Evolutionary conservation across 1,284 basidiomycete genomes (phyloP).

Genomic region (Xanthoconium separans): DNA sequence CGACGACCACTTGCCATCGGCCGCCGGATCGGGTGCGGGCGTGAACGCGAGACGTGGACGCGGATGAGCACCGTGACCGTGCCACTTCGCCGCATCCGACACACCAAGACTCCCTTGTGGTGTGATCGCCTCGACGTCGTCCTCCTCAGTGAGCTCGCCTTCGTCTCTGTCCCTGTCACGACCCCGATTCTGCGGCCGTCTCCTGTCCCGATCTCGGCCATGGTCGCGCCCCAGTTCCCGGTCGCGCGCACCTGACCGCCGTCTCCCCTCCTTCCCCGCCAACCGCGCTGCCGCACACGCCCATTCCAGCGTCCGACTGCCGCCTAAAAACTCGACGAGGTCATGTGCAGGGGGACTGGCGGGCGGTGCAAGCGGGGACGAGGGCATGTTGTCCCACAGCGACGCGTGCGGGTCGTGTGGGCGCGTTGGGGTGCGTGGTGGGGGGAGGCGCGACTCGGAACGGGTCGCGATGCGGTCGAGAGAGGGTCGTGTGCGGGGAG

Average conservation of each 20-base stretch:
- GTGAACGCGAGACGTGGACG: conserved; percentile 2
- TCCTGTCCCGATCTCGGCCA: not conserved
- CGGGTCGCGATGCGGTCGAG: conserved; percentile 62
- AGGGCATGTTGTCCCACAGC: conserved; percentile 72
- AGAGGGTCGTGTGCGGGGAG: conserved; percentile 38
- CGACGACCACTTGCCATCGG: conserved; percentile 3
- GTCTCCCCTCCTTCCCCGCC: conserved; percentile 24
- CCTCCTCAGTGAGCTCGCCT: conserved; percentile 29
- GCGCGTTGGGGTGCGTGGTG: conserved; percentile 45
- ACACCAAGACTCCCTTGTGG: conserved; percentile 36
- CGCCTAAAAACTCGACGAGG: conserved; percentile 51
- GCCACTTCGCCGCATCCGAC: conserved; percentile 8
- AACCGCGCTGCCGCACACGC: conserved; percentile 62
- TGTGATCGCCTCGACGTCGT: conserved; percentile 41
- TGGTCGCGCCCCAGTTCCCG: not conserved
- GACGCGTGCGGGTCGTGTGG: conserved; percentile 37
- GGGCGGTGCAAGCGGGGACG: conserved; percentile 56
- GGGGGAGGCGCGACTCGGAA: conserved; percentile 49
- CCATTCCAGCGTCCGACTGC: conserved; percentile 64
- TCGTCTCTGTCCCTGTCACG: not conserved
- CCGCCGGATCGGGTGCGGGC: not conserved
- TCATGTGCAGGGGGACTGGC: conserved; percentile 47
- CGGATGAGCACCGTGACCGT: not conserved
- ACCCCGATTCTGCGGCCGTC: not conserved
- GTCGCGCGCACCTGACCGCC: not conserved